A percentile compares a stretch with the other conserved stretches of the same genome.
Evolutionary conservation across 108 stramenopile genomes (phyloP).

Genomic region (Cylindrotheca closterium): DNA sequence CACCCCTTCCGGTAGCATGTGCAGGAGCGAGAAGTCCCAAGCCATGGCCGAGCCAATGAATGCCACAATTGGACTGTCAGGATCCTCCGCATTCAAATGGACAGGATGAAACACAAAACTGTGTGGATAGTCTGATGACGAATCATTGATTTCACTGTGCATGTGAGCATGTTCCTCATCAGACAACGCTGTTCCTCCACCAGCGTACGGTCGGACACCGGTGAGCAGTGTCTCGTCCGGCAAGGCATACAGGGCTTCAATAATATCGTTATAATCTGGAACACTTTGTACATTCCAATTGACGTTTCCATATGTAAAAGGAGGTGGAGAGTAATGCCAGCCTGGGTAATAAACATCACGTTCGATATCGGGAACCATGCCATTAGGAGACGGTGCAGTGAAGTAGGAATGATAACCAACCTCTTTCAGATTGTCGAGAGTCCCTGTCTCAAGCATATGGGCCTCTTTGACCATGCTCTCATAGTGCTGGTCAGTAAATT

Average conservation of each 20-base stretch:
- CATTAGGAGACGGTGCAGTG: background rate
- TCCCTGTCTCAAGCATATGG: slow-evolving; percentile 5
- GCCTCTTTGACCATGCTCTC: background rate
- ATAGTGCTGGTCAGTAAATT: too few relatives aligned
- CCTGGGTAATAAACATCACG: slow-evolving; percentile 2
- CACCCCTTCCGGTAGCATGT: slow-evolving; percentile 5
- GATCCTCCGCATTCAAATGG: background rate
- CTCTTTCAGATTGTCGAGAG: background rate
- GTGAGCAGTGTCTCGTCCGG: background rate
- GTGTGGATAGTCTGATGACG: background rate
- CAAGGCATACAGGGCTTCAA: background rate
- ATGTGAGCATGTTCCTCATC: slow-evolving; percentile 6
- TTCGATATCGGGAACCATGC: slow-evolving; percentile 1
- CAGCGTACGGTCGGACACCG: background rate
- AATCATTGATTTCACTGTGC: slow-evolving; percentile 5
- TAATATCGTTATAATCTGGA: background rate
- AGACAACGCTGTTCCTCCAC: background rate
- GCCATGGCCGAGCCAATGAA: slow-evolving; percentile 1
- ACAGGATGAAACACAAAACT: background rate
- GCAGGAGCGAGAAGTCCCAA: slow-evolving; percentile 5
- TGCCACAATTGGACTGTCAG: background rate
- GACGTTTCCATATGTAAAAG: background rate
- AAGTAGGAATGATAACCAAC: background rate
- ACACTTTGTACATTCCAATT: slow-evolving; percentile 5
- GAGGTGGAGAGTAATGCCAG: slow-evolving; percentile 5